phyloP scores from a whole-genome alignment of 106 monocot genomes.

The Phalaenopsis aphrodite region DNA sequence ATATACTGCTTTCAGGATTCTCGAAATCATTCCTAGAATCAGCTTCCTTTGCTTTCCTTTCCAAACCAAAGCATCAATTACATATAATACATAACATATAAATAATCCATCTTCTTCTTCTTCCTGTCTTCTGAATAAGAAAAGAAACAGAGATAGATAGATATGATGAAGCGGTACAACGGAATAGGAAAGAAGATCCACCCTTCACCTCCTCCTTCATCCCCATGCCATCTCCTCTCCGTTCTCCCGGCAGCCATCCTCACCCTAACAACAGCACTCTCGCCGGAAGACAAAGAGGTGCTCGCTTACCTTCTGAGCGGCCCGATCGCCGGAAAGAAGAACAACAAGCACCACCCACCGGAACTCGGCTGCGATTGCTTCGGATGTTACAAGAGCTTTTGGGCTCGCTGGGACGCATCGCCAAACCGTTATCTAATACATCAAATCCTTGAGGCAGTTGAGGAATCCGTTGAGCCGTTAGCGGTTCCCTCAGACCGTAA shows the following conservation, averaged over 20 bases:
- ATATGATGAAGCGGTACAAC: slow-evolving; percentile 22
- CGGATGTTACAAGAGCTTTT: slow-evolving; percentile 53
- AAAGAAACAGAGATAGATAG: no score
- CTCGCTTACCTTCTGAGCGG: slow-evolving; percentile 31
- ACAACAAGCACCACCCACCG: no score
- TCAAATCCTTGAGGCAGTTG: background rate
- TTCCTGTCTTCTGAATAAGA: background rate
- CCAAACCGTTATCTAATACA: slow-evolving; percentile 44
- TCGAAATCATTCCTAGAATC: no score
- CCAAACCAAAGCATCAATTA: no score
- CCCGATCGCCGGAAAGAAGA: background rate
- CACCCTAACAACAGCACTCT: slow-evolving; percentile 29
- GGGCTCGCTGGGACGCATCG: slow-evolving; percentile 42
- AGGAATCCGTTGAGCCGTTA: no score
- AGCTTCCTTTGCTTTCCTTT: no score
- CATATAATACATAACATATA: no score
- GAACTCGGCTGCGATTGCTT: background rate
- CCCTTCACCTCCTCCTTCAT: background rate
- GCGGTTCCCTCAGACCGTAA: background rate
- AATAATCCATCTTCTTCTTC: background rate
- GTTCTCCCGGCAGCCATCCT: slow-evolving; percentile 29
- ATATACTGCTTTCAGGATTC: no score
- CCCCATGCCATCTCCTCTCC: background rate
- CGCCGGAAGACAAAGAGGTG: slow-evolving; percentile 31
- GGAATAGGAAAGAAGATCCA: slow-evolving; percentile 18